These are phyloP conservation scores for Gynandropsis gynandra DNA, from an alignment of 345 rosid species.

Conservation along the genomic window DNA sequence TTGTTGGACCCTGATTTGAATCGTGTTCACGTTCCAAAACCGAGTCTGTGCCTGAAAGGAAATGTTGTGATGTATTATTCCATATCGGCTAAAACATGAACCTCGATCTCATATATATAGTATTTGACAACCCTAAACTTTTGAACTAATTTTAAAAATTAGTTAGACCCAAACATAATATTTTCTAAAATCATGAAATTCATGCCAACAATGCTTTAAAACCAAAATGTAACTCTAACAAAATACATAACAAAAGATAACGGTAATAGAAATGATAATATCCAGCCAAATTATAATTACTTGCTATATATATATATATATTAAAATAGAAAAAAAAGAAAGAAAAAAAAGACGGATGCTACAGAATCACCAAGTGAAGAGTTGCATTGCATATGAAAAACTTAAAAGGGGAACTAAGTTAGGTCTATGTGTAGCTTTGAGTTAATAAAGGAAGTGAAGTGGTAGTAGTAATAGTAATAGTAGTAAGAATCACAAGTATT, in stretches of 20 bases:
- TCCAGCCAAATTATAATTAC: constrained; percentile 15
- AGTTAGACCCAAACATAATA: no score
- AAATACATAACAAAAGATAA: background rate
- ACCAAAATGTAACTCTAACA: background rate
- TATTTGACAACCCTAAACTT: no score
- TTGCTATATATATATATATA: background rate
- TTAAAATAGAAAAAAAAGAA: background rate
- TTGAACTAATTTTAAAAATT: no score
- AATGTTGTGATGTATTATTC: no score
- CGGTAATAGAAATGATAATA: background rate
- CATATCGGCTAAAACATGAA: no score
- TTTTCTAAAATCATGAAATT: no score
- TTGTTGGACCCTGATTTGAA: no score
- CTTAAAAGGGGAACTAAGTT: background rate
- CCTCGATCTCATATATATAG: no score
- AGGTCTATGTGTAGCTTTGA: constrained; percentile 1
- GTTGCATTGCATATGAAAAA: background rate
- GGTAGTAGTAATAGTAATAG: no score
- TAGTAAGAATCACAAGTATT: constrained; percentile 50
- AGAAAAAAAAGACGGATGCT: background rate
- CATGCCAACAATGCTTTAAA: no score
- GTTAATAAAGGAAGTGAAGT: background rate
- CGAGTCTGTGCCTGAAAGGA: no score
- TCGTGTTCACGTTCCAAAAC: no score
- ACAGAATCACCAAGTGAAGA: constrained; percentile 6